Base-by-base conservation (phyloP, 768 basidiomycete species). In the Psilocybe sp. region DNA sequence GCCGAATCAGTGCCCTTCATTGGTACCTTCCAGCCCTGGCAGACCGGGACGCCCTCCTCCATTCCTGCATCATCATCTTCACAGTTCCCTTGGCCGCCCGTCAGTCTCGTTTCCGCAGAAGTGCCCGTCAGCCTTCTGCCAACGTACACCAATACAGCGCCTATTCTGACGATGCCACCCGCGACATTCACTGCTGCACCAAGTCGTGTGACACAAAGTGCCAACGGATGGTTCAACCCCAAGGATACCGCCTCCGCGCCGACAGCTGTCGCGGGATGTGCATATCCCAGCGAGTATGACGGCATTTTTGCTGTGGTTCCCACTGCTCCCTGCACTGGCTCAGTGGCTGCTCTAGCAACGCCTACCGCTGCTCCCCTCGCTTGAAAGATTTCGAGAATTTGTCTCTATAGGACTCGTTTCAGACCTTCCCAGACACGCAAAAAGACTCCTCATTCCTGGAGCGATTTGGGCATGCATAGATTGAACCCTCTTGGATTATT, bases 101-200 rank as follows among this genome's bases (percentile, higher is more conserved):
- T 76, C 3, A 69, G 74, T 3, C 66, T 87, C 47, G 74, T 66
- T 14, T 70, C 70, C 36, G 63, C 74, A 14, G 37, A 35, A n/a
- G 56, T 61, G 4, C 53, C 60, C 1, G 34, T 60, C n/a, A 45
- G 19, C 12, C 51, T 72, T 15, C 61, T 87, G 23, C 84, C 85
- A 7, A 82, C 81, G 33, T 88, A 87, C 60, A 87, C 85, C 5
- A 73, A 74, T 23, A 87, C 84, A 5, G 80, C 76, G 11, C 58
- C 78, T 2, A 66, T 83, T 40, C 69, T 76, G 51, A 85, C 84
- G 0, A 69, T 89, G 32, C 75, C 82, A 12, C 72, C 74, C 7
- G 74, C 78, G 6, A 79, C 78, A 0, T 78, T 80, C 67, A 56
- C 58, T 2, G 50, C 45, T 4, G 60, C 62, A 6, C 78, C 81